Conservation (phyloP, 2,329 filamentous ascomycete species). For the Calonectria leucothoes region DNA sequence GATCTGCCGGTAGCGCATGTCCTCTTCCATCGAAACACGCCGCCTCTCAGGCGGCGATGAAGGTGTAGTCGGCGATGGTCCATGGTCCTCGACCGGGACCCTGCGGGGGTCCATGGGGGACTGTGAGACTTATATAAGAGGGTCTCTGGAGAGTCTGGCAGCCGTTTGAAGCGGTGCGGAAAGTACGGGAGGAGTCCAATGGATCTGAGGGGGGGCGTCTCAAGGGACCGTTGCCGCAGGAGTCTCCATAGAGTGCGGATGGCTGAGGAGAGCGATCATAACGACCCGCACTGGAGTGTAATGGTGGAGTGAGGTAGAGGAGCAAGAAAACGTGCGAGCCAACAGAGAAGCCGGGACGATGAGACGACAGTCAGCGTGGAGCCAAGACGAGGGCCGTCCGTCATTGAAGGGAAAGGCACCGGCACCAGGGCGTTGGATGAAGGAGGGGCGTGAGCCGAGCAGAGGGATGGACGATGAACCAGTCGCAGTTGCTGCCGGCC, state of each 20-base stretch:
- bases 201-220: constrained; percentile 41
- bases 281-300: constrained; percentile 49
- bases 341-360: constrained; percentile 36
- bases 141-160: constrained; percentile 31
- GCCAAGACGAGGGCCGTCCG: constrained; percentile 35
- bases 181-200: constrained; percentile 33
- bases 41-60: constrained; percentile 54
- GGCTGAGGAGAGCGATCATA: constrained; percentile 47
- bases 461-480: constrained; percentile 25
- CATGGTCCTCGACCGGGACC: constrained; percentile 46
- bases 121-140: constrained; percentile 41
- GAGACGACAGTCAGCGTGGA: constrained; percentile 42
- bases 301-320: constrained; percentile 39
- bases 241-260: constrained; percentile 50
- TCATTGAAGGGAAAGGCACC: constrained; percentile 38
- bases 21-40: constrained; percentile 67
- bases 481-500: constrained; percentile 32
- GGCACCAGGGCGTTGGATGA: constrained; percentile 28
- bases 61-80: constrained; percentile 44
- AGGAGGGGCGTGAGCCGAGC: constrained; percentile 39
- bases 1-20: constrained; percentile 63
- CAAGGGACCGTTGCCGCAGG: constrained; percentile 42
- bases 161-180: constrained; percentile 36
- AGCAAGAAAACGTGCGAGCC: constrained; percentile 38
- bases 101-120: constrained; percentile 49